A percentile compares a stretch with the other conserved stretches of the same genome.
Evolutionary conservation across 2,329 filamentous ascomycete genomes (phyloP).

Genomic region (Cytospora schulzeri): DNA sequence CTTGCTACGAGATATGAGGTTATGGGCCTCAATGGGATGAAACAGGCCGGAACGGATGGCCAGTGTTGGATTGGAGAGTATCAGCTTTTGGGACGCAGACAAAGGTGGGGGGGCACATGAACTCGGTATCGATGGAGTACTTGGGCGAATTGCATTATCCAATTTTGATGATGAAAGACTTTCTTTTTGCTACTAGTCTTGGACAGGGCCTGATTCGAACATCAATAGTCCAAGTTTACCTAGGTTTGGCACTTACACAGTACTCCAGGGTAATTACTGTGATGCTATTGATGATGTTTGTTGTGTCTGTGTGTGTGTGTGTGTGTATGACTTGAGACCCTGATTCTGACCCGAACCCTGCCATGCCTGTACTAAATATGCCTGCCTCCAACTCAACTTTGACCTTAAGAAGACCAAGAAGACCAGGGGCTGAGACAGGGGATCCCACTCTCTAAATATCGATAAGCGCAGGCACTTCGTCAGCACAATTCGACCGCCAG

Average conservation of each 20-base stretch:
- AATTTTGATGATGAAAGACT: neutral
- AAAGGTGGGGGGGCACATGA: neutral
- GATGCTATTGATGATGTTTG: neutral
- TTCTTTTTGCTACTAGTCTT: neutral
- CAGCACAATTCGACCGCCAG: too few species aligned
- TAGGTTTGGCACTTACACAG: too few species aligned
- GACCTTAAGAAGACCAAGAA: neutral
- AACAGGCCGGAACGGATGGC: constrained; percentile 3
- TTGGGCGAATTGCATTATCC: neutral
- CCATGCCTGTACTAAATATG: too few species aligned
- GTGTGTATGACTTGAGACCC: too few species aligned
- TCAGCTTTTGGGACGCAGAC: constrained; percentile 4
- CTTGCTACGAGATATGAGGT: constrained; percentile 6
- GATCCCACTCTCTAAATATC: constrained; percentile 7
- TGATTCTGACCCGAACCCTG: too few species aligned
- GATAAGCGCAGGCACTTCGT: constrained; percentile 4
- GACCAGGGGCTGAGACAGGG: constrained; percentile 19
- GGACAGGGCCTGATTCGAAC: neutral
- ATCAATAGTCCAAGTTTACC: too few species aligned
- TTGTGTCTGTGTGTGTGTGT: neutral
- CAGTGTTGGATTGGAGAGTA: constrained; percentile 7
- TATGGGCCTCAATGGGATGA: constrained; percentile 9
- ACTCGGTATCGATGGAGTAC: constrained; percentile 1
- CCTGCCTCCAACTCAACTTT: too few species aligned
- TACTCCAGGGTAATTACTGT: too few species aligned